Evolutionary conservation across 805 yeast species (phyloP), one percentile per base, ranked within the genome.

Genomic region (Cyberlindnera meyerae): DNA sequence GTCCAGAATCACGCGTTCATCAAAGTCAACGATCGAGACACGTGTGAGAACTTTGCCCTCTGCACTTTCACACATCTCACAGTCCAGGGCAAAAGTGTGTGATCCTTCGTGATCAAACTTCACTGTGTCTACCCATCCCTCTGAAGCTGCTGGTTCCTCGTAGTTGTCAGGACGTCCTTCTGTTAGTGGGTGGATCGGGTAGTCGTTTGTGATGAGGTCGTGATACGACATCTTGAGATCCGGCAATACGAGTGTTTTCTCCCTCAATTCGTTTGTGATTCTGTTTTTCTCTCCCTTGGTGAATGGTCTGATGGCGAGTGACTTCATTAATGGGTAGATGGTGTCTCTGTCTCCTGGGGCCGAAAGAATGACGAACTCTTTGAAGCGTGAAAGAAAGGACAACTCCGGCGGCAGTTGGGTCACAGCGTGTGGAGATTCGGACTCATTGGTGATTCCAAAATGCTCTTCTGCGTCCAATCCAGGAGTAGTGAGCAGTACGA

Each of bases 1-100:
- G 53, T 89, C 96, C 41, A 82, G 60, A 0, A 90, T 56, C 0
- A 80, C 72, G 5, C 73, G 69, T 13, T 71, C 73, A 34, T 76
- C 68, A 48, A 73, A 76, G 54, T 83, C 79, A 1, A 88, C 72
- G 8, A 93, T 46, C 2, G 96, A 83, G 0, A 85, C 75, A 36
- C 97, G 68, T 0, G 97, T 77, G 27, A 90, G 64, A 1, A 76
- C 95, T 28, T 71, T 68, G 0, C 87, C 88, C 1, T 52, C 44
- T 0, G 64, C 72, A 0, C 89, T 61, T 40, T 70, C 62, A 55
- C 96, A 87, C 87, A 90, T 93, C 61, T 90, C 98, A 66, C 98
- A 93, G 61, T 90, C 98, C 14, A 93, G 47, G 0, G 95, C 93
- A 62, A 75, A 86, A 0, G 82, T 75, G 39, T 69, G 77, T 0